Evolutionary conservation across 169 alveolate genomes (phyloP).

Genomic region (Eimeria acervulina): DNA sequence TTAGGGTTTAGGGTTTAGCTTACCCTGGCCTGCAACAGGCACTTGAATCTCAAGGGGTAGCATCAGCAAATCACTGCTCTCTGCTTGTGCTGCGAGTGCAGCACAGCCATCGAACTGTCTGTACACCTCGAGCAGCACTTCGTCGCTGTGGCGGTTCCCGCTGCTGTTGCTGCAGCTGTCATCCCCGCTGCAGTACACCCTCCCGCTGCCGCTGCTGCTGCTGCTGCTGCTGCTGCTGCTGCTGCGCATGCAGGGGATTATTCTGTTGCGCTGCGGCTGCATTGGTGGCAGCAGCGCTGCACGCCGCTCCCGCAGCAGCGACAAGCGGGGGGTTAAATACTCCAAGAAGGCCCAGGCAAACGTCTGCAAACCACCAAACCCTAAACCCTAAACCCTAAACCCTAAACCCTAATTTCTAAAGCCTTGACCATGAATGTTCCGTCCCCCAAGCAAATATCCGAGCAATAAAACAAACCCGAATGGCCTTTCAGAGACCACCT

Average conservation of each 20-base stretch:
- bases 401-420: constrained; percentile 3
- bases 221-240: constrained; percentile 41
- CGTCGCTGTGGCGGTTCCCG: constrained; percentile 13
- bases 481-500: too few relatives aligned
- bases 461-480: too few relatives aligned
- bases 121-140: constrained; percentile 60
- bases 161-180: constrained; percentile 27
- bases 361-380: constrained; percentile 46
- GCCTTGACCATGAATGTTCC: too few relatives aligned
- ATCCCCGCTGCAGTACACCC: too few relatives aligned
- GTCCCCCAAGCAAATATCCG: too few relatives aligned
- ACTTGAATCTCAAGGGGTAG: constrained; percentile 44
- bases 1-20: neutral
- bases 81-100: neutral
- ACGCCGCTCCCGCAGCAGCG: constrained; percentile 73
- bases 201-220: constrained; percentile 58
- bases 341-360: constrained; percentile 76
- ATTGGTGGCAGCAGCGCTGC: constrained; percentile 79
- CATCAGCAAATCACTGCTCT: constrained; percentile 42
- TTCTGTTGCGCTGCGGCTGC: constrained; percentile 57
- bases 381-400: constrained; percentile 54
- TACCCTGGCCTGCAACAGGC: constrained; percentile 48
- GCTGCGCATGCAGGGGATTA: constrained; percentile 7
- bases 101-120: constrained; percentile 48
- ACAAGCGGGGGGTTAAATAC: constrained; percentile 38